Evolutionary conservation across 2,329 filamentous ascomycete species (phyloP).

Genomic region (Penicillium palitans): DNA sequence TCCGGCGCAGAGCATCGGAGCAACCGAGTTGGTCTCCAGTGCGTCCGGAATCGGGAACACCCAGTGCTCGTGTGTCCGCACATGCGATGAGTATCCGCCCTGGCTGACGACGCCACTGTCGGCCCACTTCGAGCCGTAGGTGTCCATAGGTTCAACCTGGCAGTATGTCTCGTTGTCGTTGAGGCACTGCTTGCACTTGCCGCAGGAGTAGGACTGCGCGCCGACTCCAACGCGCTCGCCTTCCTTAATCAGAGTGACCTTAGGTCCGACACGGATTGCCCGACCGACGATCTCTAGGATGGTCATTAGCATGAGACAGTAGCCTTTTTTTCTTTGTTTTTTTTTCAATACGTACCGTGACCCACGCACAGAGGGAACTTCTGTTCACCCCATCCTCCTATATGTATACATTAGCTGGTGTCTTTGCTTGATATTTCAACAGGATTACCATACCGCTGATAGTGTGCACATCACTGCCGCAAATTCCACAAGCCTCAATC

Average conservation of each 20-base stretch:
- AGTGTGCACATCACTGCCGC: slow-evolving; percentile 71
- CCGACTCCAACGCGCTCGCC: slow-evolving; percentile 69
- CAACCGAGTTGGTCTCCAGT: slow-evolving; percentile 61
- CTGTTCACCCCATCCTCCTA: slow-evolving; percentile 55
- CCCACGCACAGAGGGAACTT: slow-evolving; percentile 55
- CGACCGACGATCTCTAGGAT: slow-evolving; percentile 66
- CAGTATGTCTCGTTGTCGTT: slow-evolving; percentile 70
- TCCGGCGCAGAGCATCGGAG: slow-evolving; percentile 82
- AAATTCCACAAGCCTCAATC: slow-evolving; percentile 77
- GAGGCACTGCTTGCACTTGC: slow-evolving; percentile 65
- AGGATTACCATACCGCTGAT: slow-evolving; percentile 48
- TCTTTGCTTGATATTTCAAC: not conserved
- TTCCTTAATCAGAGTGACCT: slow-evolving; percentile 61
- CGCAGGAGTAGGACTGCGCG: slow-evolving; percentile 65
- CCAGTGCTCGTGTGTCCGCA: slow-evolving; percentile 75
- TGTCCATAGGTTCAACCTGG: slow-evolving; percentile 52
- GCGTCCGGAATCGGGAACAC: slow-evolving; percentile 70
- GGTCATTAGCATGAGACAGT: not conserved
- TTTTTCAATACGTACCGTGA: slow-evolving; percentile 41
- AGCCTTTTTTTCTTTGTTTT: too few species aligned
- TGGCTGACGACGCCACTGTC: slow-evolving; percentile 65
- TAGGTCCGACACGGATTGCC: slow-evolving; percentile 66
- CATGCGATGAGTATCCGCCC: slow-evolving; percentile 67
- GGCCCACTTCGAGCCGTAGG: slow-evolving; percentile 55
- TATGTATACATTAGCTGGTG: slow-evolving; percentile 4